Base-by-base conservation (phyloP, 768 basidiomycete genomes). In the Leccinum arenicola region DNA sequence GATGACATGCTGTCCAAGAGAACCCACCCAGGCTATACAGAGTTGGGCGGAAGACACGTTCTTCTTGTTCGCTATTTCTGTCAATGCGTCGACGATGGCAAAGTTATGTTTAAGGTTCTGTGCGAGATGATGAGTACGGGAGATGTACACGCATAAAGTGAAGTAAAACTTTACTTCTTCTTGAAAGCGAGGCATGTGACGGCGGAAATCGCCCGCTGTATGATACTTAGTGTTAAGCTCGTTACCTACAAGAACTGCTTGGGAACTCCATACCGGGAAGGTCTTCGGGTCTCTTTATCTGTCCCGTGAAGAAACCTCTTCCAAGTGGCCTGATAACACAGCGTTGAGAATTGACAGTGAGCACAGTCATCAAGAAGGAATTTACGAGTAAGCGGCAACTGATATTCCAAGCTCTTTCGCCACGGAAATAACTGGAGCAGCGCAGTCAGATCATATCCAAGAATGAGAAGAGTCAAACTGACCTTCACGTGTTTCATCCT, bases 361-460 rank as follows among this genome's bases (percentile, higher is more conserved):
- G 15, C 38, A 40, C 38, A 14, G 25, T 23, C 4, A 11, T 21
- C 10, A 12, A 14, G 21, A 14, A n/a, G 2, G 27, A n/a, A 45
- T 77, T 11, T 54, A 81, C 80, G 84, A 82, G 66, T 89, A 88
- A 31, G 80, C 86, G 12, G 82, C 68, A n/a, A 88, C 78, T 4
- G 84, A 71, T 52, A 87, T 76, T 1, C 79, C 80, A n/a, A 85
- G 78, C 59, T 85, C 83, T 50, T 74, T 69, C 6, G 82, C 81
- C 2, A 83, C 77, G 1, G 76, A 76, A 58, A 88, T 78, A 11
- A 86, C 85, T 62, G 17, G 48, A 25, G 21, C 23, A 5, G 4
- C 1, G 4, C 7, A 38, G 6, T 55, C 4, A 52, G 23, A n/a
- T 21, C 15, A 47, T 29, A 35, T 25, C 17, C n/a, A 15, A 11